These are phyloP conservation scores for Cystofilobasidium macerans DNA, from an alignment of 768 basidiomycete genomes.

Conservation along the genomic window DNA sequence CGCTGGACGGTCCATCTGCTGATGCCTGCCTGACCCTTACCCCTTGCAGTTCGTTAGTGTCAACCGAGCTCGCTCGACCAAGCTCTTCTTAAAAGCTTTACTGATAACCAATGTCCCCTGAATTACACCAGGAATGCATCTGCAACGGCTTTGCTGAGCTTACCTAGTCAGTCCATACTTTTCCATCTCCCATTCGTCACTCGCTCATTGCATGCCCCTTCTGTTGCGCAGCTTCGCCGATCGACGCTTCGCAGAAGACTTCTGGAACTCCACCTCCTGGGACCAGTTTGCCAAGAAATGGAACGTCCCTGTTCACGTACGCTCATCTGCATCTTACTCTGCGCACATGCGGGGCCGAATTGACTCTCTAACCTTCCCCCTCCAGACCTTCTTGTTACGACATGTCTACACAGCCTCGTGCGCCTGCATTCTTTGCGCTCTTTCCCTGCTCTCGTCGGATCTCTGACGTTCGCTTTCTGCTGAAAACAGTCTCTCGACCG, in stretches of 20 bases:
- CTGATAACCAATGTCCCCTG: no score
- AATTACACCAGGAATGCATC: slow-evolving; percentile 51
- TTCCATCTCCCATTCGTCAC: not conserved
- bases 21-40: no score
- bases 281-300: slow-evolving; percentile 96
- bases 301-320: slow-evolving; percentile 55
- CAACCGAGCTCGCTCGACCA: not conserved
- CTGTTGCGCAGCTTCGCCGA: slow-evolving; percentile 67
- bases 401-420: slow-evolving; percentile 75
- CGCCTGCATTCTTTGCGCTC: no score
- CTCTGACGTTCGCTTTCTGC: not conserved
- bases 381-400: slow-evolving; percentile 53
- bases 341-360: no score
- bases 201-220: not conserved
- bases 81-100: not conserved
- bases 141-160: slow-evolving; percentile 93
- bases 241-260: slow-evolving; percentile 38
- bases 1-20: no score
- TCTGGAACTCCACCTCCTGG: slow-evolving; percentile 86
- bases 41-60: not conserved
- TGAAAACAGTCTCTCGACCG: slow-evolving; percentile 52
- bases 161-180: slow-evolving; percentile 53
- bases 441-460: not conserved
- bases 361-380: no score
- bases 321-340: not conserved